These are phyloP conservation scores for Tetracentron sinense DNA, from an alignment of 164 flowering plant genomes.

Conservation along the genomic window DNA sequence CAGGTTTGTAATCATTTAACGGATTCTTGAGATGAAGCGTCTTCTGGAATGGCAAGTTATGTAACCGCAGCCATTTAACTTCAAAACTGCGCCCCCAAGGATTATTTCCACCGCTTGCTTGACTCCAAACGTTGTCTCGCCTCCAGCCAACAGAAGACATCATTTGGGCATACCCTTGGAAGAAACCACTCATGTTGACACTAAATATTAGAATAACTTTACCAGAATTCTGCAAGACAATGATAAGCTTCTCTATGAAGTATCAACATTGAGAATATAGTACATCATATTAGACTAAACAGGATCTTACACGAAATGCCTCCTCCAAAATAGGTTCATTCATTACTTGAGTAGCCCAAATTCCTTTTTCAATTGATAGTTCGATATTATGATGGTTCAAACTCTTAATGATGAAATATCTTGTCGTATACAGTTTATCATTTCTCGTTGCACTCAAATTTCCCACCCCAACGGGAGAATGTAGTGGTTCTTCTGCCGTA, in stretches of 20 bases:
- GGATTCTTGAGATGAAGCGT: constrained; percentile 93
- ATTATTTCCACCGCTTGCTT: constrained; percentile 55
- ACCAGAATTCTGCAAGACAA: constrained; percentile 71
- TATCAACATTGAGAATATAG: constrained; percentile 15
- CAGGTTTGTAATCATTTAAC: constrained; percentile 84
- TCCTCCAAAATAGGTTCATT: constrained; percentile 88
- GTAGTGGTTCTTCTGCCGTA: constrained; percentile 27
- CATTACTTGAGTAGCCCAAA: constrained; percentile 97
- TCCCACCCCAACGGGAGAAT: constrained; percentile 20
- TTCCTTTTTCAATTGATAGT: constrained; percentile 73
- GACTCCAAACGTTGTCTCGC: constrained; percentile 80
- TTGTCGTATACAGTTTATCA: constrained; percentile 38
- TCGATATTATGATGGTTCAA: constrained; percentile 77
- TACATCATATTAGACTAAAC: constrained; percentile 7
- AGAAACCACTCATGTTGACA: constrained; percentile 95
- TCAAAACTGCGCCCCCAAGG: constrained; percentile 91
- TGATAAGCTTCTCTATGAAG: constrained; percentile 21
- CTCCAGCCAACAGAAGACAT: constrained; percentile 89
- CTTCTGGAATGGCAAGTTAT: constrained; percentile 75
- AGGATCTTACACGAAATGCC: constrained; percentile 73
- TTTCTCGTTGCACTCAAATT: constrained; percentile 25
- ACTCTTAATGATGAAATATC: constrained; percentile 91
- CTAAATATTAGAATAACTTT: constrained; percentile 87
- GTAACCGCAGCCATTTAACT: constrained; percentile 75
- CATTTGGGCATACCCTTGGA: constrained; percentile 98